Conservation (phyloP, 345 rosid species). For the Sisymbrium irio region DNA sequence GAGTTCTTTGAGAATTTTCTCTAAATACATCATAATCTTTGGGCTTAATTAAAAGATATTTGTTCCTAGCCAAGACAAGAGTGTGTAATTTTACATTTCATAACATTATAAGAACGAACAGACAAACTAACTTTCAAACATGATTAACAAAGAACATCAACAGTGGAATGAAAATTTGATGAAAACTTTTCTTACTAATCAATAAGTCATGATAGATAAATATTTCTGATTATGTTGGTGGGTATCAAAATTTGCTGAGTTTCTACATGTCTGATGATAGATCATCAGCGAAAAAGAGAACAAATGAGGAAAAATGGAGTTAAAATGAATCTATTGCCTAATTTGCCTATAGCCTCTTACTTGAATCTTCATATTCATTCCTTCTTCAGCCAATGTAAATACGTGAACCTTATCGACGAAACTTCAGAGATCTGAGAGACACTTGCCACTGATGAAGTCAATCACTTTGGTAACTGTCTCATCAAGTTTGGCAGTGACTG, state of each 20-base stretch:
- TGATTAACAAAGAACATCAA: conserved; percentile 5
- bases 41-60: neutral
- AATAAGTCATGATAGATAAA: neutral
- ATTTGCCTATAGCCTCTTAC: neutral
- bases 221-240: neutral
- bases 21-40: conserved; percentile 2
- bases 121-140: no score
- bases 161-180: neutral
- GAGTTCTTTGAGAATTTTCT: neutral
- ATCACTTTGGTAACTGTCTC: conserved; percentile 48
- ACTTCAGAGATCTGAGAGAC: conserved; percentile 63
- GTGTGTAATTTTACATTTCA: neutral
- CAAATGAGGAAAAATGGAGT: neutral
- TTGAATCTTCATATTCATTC: neutral
- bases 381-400: neutral
- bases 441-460: conserved; percentile 71
- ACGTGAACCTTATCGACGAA: neutral
- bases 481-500: conserved; percentile 64
- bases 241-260: conserved; percentile 12
- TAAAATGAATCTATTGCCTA: neutral
- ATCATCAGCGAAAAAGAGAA: conserved; percentile 8
- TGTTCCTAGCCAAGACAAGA: conserved; percentile 2
- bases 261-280: neutral
- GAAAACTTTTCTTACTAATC: neutral
- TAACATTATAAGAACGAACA: conserved; percentile 15